These are phyloP conservation scores for Verticillium zaregamsianum DNA, from an alignment of 2,329 filamentous ascomycete species.

Conservation along the genomic window DNA sequence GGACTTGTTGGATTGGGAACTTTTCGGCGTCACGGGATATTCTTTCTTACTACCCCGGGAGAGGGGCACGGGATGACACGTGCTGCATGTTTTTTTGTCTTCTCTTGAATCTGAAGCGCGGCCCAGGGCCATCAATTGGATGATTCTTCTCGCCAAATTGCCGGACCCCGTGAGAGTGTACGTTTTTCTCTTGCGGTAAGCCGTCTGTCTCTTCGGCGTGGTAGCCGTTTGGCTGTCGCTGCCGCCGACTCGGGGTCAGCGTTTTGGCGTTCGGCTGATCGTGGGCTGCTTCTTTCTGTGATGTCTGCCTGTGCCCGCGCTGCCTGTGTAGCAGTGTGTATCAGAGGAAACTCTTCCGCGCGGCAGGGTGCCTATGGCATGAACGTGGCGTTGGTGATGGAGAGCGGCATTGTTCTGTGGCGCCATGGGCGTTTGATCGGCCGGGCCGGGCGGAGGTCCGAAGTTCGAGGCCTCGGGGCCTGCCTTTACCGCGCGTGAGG, in stretches of 20 bases:
- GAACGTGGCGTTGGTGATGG: background rate
- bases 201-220: too few species aligned
- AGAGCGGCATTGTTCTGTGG: background rate
- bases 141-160: background rate
- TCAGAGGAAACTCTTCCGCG: too few species aligned
- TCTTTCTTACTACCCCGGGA: background rate
- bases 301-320: too few species aligned
- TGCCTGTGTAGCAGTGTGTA: too few species aligned
- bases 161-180: background rate
- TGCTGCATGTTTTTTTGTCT: background rate
- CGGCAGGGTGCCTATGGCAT: too few species aligned
- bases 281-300: too few species aligned
- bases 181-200: background rate
- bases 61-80: background rate
- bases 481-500: too few species aligned
- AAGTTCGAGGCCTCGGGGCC: too few species aligned
- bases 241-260: too few species aligned
- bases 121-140: background rate
- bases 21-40: background rate
- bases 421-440: background rate
- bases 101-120: background rate
- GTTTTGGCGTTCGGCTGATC: too few species aligned
- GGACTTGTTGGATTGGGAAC: background rate
- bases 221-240: too few species aligned
- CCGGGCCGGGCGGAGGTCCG: background rate